These are phyloP conservation scores for Oryza punctata DNA, from an alignment of 176 grass and related monocot species.

Conservation along the genomic window DNA sequence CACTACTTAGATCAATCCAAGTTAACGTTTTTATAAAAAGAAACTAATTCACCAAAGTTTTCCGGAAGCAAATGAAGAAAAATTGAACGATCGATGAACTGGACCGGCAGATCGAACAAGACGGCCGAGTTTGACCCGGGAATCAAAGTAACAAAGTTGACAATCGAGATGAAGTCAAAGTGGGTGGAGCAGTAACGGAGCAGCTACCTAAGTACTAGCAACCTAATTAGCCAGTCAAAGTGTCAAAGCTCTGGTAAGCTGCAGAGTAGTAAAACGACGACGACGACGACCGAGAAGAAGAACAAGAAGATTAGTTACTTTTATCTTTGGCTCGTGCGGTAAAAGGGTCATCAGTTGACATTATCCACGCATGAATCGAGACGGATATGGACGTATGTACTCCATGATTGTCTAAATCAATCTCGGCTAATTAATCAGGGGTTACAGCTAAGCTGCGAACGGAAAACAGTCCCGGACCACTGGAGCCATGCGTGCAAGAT, in stretches of 20 bases:
- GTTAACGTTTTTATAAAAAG: neutral
- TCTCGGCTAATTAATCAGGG: neutral
- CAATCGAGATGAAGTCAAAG: neutral
- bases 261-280: neutral
- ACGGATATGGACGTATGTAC: no score
- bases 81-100: neutral
- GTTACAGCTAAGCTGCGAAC: neutral
- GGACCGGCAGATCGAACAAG: neutral
- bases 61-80: no score
- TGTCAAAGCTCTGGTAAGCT: neutral
- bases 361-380: no score
- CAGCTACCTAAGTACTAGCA: no score
- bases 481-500: neutral
- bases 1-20: neutral
- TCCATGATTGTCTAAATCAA: slow-evolving; percentile 2
- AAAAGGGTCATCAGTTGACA: neutral
- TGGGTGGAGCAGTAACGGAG: neutral
- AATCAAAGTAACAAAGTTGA: neutral
- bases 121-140: neutral
- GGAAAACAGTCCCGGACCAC: neutral
- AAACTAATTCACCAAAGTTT: neutral
- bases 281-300: neutral
- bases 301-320: neutral
- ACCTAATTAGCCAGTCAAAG: neutral
- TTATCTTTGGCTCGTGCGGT: neutral